These are phyloP conservation scores for Leccinum variicolor DNA, from an alignment of 768 basidiomycete species.

Conservation along the genomic window DNA sequence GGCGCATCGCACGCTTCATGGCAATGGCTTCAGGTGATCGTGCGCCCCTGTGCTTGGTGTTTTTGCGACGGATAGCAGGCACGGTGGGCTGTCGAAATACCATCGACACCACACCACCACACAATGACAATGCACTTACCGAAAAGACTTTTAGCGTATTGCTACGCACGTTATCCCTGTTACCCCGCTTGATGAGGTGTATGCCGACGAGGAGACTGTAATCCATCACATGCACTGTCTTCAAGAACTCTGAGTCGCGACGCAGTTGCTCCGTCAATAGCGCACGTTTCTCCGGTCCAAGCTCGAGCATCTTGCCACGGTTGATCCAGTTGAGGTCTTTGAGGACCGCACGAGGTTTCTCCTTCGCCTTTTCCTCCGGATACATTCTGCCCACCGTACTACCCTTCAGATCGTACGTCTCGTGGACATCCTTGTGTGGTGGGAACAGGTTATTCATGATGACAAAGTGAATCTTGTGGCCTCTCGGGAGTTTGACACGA, in stretches of 20 bases:
- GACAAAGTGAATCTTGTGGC: conserved; percentile 96
- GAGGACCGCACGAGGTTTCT: conserved; percentile 84
- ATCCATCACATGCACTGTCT: conserved; percentile 88
- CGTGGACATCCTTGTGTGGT: conserved; percentile 94
- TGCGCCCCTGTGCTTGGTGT: conserved; percentile 54
- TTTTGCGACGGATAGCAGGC: conserved; percentile 58
- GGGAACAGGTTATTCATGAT: conserved; percentile 99
- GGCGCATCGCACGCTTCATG: conserved; percentile 81
- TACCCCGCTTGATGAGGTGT: conserved; percentile 87
- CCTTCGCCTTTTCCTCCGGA: conserved; percentile 71
- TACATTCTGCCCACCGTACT: conserved; percentile 88
- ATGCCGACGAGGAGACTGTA: conserved; percentile 94
- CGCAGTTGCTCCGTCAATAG: conserved; percentile 87
- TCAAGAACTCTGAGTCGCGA: conserved; percentile 83
- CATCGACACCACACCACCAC: not conserved
- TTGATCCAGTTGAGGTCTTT: conserved; percentile 99
- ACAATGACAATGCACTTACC: conserved; percentile 44
- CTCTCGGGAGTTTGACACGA: conserved; percentile 92
- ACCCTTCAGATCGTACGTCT: conserved; percentile 96
- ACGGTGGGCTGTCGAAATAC: conserved; percentile 57
- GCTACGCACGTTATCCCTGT: conserved; percentile 85
- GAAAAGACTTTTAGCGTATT: conserved; percentile 92
- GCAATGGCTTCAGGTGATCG: conserved; percentile 73
- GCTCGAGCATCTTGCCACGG: conserved; percentile 66
- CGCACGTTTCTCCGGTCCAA: conserved; percentile 96